Conservation (phyloP, 163 green algal genomes). For the Chloromonas sp. region DNA sequence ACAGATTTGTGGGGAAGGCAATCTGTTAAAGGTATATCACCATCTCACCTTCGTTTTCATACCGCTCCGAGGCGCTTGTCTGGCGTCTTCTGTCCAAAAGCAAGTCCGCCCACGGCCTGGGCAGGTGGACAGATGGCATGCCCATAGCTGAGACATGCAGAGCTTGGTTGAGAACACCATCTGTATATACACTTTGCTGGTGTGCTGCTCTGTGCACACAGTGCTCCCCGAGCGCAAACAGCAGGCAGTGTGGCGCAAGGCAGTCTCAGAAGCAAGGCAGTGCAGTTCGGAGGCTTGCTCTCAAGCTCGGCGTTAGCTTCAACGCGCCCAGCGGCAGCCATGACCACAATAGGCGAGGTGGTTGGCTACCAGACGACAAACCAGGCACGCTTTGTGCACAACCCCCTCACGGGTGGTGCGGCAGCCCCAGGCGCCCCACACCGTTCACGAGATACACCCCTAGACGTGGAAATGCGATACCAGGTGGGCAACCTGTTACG, state of each 20-base stretch:
- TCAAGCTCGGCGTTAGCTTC: neutral
- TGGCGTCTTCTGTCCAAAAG: too few relatives aligned
- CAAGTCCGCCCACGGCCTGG: too few relatives aligned
- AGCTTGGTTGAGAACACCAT: too few relatives aligned
- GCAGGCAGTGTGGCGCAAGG: neutral
- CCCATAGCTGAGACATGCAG: too few relatives aligned
- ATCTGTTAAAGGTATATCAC: too few relatives aligned
- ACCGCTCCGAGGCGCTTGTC: too few relatives aligned
- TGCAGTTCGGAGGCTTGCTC: too few relatives aligned
- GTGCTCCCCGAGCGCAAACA: neutral
- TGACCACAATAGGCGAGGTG: slow-evolving; percentile 26
- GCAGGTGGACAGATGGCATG: too few relatives aligned
- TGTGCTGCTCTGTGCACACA: neutral
- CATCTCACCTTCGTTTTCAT: too few relatives aligned
- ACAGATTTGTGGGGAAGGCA: too few relatives aligned
- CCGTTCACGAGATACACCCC: neutral
- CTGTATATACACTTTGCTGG: too few relatives aligned
- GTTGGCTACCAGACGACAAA: slow-evolving; percentile 36
- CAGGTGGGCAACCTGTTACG: neutral
- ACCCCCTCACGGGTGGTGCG: neutral
- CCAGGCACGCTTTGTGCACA: neutral
- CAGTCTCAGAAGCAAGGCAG: too few relatives aligned
- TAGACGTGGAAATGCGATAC: neutral
- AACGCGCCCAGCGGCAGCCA: slow-evolving; percentile 17
- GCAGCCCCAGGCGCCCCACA: slow-evolving; percentile 3